Conservation (phyloP, 202 grass and related monocot species). For the Hordeum pubiflorum region DNA sequence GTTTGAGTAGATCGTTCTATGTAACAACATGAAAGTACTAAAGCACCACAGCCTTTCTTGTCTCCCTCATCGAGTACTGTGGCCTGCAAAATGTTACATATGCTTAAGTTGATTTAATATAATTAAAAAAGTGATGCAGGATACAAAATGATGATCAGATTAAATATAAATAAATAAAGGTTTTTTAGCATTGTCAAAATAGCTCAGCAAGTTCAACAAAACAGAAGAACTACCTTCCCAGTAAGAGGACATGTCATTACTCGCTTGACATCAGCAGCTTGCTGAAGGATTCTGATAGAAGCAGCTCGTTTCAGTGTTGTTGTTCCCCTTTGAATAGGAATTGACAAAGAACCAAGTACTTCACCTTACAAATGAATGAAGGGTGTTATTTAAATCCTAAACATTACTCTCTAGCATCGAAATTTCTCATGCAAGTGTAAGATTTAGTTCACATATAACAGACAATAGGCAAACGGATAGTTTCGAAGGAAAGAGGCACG, state of each 20-base stretch:
- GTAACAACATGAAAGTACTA: conserved; percentile 78
- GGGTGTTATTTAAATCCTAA: conserved; percentile 21
- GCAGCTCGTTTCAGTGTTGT: conserved; percentile 72
- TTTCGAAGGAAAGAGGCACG: neutral
- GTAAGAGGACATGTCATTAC: conserved; percentile 62
- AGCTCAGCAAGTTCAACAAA: neutral
- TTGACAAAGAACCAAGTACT: conserved; percentile 79
- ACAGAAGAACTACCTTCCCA: conserved; percentile 52
- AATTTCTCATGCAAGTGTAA: neutral
- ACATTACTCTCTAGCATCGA: neutral
- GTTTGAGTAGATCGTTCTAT: conserved; percentile 70
- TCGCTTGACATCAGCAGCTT: conserved; percentile 48
- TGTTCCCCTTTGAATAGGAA: conserved; percentile 66
- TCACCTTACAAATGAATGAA: conserved; percentile 53
- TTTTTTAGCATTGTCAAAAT: neutral
- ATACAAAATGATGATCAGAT: conserved; percentile 13
- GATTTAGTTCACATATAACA: neutral
- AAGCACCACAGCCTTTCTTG: conserved; percentile 47
- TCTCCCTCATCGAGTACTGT: conserved; percentile 33
- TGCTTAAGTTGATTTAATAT: neutral
- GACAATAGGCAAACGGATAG: neutral
- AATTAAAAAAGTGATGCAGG: conserved; percentile 2
- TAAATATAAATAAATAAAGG: neutral
- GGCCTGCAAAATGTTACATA: conserved; percentile 43
- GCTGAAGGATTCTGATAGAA: conserved; percentile 81